phyloP scores from a whole-genome alignment of 805 yeast species.

The Metschnikowia henanensis region DNA sequence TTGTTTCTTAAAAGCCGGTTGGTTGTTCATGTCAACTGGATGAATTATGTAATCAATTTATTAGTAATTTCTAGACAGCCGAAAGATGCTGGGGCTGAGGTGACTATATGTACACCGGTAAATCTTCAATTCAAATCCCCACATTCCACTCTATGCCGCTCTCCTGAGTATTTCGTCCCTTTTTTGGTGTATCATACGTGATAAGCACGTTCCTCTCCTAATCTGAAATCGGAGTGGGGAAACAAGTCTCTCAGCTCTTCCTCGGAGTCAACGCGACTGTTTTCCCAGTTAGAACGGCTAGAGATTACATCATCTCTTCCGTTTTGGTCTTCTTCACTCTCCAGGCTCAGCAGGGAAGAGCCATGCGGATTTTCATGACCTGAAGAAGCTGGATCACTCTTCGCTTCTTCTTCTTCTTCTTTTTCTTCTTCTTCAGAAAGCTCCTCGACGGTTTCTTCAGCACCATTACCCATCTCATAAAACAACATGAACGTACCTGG shows the following conservation, averaged over 20 bases:
- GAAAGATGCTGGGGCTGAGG: too few relatives aligned
- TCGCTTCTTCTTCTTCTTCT: not conserved
- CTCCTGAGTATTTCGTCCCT: too few relatives aligned
- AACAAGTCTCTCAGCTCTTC: constrained; percentile 13
- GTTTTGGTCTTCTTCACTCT: constrained; percentile 4
- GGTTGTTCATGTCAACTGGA: too few relatives aligned
- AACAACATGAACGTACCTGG: constrained; percentile 94
- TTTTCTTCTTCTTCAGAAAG: not conserved
- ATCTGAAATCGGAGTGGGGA: constrained; percentile 11
- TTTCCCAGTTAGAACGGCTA: constrained; percentile 8
- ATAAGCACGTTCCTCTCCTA: constrained; percentile 13
- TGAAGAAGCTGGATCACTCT: not conserved
- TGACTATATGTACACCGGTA: too few relatives aligned
- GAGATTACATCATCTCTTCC: not conserved
- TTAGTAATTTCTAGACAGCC: too few relatives aligned
- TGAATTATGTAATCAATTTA: too few relatives aligned
- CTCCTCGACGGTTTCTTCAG: constrained; percentile 9
- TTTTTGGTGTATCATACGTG: constrained; percentile 2
- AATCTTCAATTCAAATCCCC: too few relatives aligned
- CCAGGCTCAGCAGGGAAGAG: constrained; percentile 10
- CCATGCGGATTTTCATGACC: not conserved
- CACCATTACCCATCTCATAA: constrained; percentile 56
- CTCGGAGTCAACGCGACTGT: constrained; percentile 2
- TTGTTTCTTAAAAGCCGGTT: too few relatives aligned
- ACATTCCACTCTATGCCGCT: too few relatives aligned